phyloP scores from a whole-genome alignment of 345 rosid species.

The Aegle marmelos region DNA sequence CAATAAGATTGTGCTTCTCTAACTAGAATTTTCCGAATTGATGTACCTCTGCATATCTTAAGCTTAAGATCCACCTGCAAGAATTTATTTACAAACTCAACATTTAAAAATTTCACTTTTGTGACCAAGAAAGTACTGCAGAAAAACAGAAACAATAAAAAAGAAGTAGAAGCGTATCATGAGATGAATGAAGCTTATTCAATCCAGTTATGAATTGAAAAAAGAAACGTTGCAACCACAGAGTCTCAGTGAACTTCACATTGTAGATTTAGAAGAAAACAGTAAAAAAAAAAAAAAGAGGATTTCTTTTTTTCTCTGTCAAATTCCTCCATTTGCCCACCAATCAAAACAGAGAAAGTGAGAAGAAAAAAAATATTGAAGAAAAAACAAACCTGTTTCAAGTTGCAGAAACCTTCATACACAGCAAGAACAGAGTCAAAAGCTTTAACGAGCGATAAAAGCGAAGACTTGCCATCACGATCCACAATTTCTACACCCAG shows the following conservation, averaged over 20 bases:
- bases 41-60: conserved; percentile 79
- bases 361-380: not conserved
- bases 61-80: conserved; percentile 92
- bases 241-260: not conserved
- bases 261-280: not conserved
- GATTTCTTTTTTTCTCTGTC: not conserved
- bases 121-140: not conserved
- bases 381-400: conserved; percentile 67
- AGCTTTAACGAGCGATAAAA: conserved; percentile 75
- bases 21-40: conserved; percentile 60
- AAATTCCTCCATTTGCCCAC: conserved; percentile 4
- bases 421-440: conserved; percentile 85
- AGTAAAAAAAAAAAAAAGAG: not conserved
- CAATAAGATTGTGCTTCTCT: conserved; percentile 66
- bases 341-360: conserved; percentile 2
- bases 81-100: conserved; percentile 9
- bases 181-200: too few species aligned
- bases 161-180: not conserved
- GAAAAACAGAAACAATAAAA: not conserved
- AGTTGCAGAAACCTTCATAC: conserved; percentile 95
- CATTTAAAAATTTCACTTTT: not conserved
- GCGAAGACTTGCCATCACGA: conserved; percentile 65
- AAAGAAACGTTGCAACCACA: not conserved
- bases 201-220: too few species aligned
- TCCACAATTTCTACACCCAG: conserved; percentile 43